Percentiles rank a stretch among this genome's conserved stretches.
Conservation (phyloP, 2,329 filamentous ascomycete species). For the Aspergillus sp. region DNA sequence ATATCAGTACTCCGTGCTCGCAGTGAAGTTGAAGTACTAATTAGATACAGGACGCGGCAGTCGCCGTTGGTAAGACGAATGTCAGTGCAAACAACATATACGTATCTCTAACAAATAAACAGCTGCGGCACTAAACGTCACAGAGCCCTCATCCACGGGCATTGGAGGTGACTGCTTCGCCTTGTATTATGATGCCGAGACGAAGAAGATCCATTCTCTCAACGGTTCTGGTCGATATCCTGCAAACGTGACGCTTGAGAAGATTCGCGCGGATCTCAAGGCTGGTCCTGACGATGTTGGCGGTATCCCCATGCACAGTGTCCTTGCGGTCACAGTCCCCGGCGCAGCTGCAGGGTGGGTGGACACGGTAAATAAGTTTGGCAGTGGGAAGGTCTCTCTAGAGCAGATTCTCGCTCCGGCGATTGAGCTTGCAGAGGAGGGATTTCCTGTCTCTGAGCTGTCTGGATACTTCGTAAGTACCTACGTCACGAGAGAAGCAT, state of each 20-base stretch:
- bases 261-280: slow-evolving; percentile 70
- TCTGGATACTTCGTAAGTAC: slow-evolving; percentile 68
- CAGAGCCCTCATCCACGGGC: slow-evolving; percentile 88
- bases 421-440: slow-evolving; percentile 82
- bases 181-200: slow-evolving; percentile 84
- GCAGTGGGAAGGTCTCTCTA: slow-evolving; percentile 80
- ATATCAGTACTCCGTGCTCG: neutral
- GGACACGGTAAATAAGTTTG: slow-evolving; percentile 84
- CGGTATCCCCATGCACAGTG: slow-evolving; percentile 74
- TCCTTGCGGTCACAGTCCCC: slow-evolving; percentile 83
- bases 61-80: slow-evolving; percentile 72
- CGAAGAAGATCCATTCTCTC: slow-evolving; percentile 78
- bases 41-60: slow-evolving; percentile 78
- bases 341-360: slow-evolving; percentile 93
- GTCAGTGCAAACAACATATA: neutral
- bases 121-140: slow-evolving; percentile 92
- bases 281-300: slow-evolving; percentile 61
- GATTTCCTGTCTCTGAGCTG: slow-evolving; percentile 86
- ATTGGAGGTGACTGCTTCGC: slow-evolving; percentile 98
- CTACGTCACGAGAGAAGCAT: neutral
- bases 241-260: slow-evolving; percentile 69
- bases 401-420: slow-evolving; percentile 80
- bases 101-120: slow-evolving; percentile 1
- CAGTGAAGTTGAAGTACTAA: slow-evolving; percentile 1
- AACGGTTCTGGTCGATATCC: slow-evolving; percentile 92